Base-by-base conservation (phyloP, 2,329 filamentous ascomycete species). In the Coleophoma eucalyptorum region DNA sequence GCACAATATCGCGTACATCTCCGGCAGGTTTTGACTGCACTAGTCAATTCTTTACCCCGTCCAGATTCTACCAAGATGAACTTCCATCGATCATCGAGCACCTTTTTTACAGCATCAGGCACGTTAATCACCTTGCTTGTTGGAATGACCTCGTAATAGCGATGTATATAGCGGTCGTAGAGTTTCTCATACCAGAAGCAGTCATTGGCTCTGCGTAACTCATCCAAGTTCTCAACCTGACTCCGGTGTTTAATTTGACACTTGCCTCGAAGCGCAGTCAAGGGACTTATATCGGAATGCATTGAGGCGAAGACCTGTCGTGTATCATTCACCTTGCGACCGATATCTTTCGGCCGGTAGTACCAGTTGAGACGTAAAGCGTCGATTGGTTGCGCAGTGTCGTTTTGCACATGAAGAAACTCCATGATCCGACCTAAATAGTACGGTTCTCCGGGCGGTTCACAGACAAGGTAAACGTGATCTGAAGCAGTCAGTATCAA, bases 381-480 rank as follows among this genome's bases (percentile, higher is more conserved):
- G 66, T 97, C 93, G 57, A 99, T 84, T 1, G 88, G 86, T 52
- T 84, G 81, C 49, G 77, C 78, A 34, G 76, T 72, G 67, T 92
- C 82, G 65, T 93, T 90, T 62, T 92, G 84, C 64, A 79, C 74
- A 65, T 96, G 90, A 62, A 97, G 76, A 67, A 97, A 97, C 69
- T 99, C 93, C 94, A 99, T 99, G 68, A 99, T 94, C 61, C 94
- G 89, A 57, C 89, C 94, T 58, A 99, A 77, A 69, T 99, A 99
- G 73, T 99, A 99, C 50, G 94, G 94, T 72, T 99, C 94, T 48
- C 94, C 94, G 15, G 94, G 94, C 46, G 94, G 94, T 71, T 99
- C 94, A 72, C 92, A 97, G 57, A 99, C 88, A 56, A 97, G 83
- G 76, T 97, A 99, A 59, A 96, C 90, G 74, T 97, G 84, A 71